A percentile compares a stretch with the other conserved stretches of the same genome.
Evolutionary conservation across 139 green algal species (phyloP).

Genomic region (Zygnema cylindricum): DNA sequence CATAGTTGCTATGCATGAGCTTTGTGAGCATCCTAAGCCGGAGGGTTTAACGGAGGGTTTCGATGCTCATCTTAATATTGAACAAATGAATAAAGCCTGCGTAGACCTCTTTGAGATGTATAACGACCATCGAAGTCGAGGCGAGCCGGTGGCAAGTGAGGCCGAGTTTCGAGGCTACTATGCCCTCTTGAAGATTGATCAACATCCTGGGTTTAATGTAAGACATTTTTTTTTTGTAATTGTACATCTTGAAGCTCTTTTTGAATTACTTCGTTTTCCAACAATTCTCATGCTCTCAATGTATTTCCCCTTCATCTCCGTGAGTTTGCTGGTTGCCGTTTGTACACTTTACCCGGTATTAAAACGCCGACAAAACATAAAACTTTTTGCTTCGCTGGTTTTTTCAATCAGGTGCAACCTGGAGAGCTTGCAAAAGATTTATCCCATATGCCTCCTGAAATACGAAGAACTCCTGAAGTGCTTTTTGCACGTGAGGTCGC

Average conservation of each 20-base stretch:
- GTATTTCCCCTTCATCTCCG: not conserved
- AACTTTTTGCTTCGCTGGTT: not conserved
- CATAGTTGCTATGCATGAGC: slow-evolving; percentile 79
- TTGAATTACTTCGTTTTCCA: no score
- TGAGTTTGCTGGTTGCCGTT: not conserved
- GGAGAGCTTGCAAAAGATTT: slow-evolving; percentile 51
- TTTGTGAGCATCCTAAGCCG: slow-evolving; percentile 62
- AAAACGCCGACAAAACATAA: no score
- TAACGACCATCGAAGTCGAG: slow-evolving; percentile 53
- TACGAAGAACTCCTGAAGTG: slow-evolving; percentile 35
- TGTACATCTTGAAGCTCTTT: no score
- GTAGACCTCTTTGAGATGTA: slow-evolving; percentile 79
- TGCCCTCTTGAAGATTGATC: slow-evolving; percentile 71
- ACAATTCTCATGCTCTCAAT: slow-evolving; percentile 1
- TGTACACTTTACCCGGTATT: not conserved
- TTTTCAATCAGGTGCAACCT: slow-evolving; percentile 54
- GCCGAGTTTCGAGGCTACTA: slow-evolving; percentile 80
- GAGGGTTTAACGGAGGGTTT: slow-evolving; percentile 70
- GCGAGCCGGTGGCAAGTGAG: slow-evolving; percentile 49
- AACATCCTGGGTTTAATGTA: slow-evolving; percentile 75
- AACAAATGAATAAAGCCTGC: slow-evolving; percentile 84
- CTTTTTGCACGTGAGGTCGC: slow-evolving; percentile 48
- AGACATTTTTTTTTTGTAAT: no score
- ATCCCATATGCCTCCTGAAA: slow-evolving; percentile 11
- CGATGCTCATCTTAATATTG: slow-evolving; percentile 82